Percentiles rank a stretch among this genome's conserved stretches.
Conservation (phyloP, 2,329 filamentous ascomycete genomes). For the Achaetomium macrosporum region DNA sequence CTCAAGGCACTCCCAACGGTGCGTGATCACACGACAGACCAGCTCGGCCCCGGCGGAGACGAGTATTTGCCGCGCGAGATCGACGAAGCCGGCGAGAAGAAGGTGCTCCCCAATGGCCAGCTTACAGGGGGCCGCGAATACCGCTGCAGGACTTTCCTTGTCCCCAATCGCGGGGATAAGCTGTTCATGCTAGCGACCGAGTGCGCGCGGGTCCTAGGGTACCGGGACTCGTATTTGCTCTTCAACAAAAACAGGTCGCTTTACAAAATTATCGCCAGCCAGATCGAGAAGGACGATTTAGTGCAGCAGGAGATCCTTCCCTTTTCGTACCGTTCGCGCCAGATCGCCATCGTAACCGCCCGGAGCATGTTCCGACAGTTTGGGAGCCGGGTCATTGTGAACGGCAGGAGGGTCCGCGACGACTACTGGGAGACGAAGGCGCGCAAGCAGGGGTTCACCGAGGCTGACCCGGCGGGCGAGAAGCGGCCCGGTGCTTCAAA, state of each 20-base stretch:
- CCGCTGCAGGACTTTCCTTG: slow-evolving; percentile 86
- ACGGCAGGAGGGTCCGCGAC: slow-evolving; percentile 85
- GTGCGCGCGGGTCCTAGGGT: slow-evolving; percentile 87
- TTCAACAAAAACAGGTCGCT: slow-evolving; percentile 98
- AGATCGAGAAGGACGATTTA: slow-evolving; percentile 92
- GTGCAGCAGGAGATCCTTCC: slow-evolving; percentile 92
- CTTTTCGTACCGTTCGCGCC: slow-evolving; percentile 95
- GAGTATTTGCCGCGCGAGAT: slow-evolving; percentile 93
- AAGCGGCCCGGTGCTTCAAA: slow-evolving; percentile 91
- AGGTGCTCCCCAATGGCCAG: slow-evolving; percentile 79
- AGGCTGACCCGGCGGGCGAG: slow-evolving; percentile 91
- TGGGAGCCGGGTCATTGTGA: slow-evolving; percentile 85
- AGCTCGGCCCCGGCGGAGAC: slow-evolving; percentile 80
- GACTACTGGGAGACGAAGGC: slow-evolving; percentile 99
- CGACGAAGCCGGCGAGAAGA: slow-evolving; percentile 90
- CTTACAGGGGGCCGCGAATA: slow-evolving; percentile 80
- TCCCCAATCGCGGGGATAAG: slow-evolving; percentile 85
- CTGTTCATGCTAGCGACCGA: slow-evolving; percentile 98
- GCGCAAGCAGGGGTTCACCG: slow-evolving; percentile 94
- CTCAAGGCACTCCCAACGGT: slow-evolving; percentile 94
- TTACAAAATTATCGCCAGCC: slow-evolving; percentile 95
- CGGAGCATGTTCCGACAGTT: slow-evolving; percentile 99
- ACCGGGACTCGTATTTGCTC: slow-evolving; percentile 93
- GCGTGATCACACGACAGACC: slow-evolving; percentile 93
- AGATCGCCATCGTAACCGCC: slow-evolving; percentile 96